Percentiles rank a stretch among this genome's conserved stretches.
Conservation (phyloP, 1,284 basidiomycete genomes). For the Pascua guehoae region DNA sequence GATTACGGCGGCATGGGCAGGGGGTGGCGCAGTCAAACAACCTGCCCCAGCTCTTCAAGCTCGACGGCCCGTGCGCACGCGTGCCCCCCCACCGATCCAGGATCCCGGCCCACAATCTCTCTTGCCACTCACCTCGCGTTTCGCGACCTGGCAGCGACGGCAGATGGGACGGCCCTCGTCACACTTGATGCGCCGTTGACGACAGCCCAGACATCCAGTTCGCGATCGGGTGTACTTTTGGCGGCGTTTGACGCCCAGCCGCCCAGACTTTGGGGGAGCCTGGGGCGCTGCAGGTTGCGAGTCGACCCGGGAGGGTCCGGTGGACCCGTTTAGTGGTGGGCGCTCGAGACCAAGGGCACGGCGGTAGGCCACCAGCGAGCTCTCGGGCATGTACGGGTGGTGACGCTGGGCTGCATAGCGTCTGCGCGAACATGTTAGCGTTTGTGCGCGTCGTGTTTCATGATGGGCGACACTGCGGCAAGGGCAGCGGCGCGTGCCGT, state of each 20-base stretch:
- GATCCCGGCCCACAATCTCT: neutral
- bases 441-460: too few relatives aligned
- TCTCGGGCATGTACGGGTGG: slow-evolving; percentile 1
- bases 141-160: slow-evolving; percentile 40
- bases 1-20: neutral
- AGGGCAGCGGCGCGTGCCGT: too few relatives aligned
- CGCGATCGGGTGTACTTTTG: slow-evolving; percentile 45
- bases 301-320: neutral
- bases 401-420: neutral
- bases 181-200: slow-evolving; percentile 44
- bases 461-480: too few relatives aligned
- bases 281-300: too few relatives aligned
- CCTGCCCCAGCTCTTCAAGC: neutral
- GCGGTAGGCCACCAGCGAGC: neutral
- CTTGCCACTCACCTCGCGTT: slow-evolving; percentile 33
- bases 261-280: slow-evolving; percentile 5
- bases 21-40: neutral
- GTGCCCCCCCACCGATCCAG: neutral
- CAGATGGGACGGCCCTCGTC: slow-evolving; percentile 44
- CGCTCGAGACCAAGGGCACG: neutral
- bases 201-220: slow-evolving; percentile 44
- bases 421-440: too few relatives aligned
- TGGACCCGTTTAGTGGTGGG: neutral
- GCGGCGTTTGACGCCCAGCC: slow-evolving; percentile 34
- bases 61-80: neutral